A percentile compares a stretch with the other conserved stretches of the same genome.
Conservation (phyloP, 805 yeast species). For the Cyberlindnera mycetangii region DNA sequence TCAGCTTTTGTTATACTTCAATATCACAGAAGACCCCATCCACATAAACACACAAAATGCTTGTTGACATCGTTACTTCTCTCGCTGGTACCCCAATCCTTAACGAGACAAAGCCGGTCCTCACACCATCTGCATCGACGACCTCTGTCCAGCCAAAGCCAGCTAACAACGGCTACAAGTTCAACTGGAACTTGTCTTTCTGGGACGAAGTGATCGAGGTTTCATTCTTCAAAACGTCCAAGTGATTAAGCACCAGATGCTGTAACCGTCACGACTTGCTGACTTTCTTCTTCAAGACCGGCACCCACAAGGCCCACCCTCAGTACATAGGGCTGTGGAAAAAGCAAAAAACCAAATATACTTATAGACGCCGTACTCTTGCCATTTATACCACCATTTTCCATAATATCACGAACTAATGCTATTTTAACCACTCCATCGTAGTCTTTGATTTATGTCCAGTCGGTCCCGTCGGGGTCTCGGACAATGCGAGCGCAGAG, state of each 20-base stretch:
- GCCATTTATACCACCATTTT: neutral
- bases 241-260: neutral
- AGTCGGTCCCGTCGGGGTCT: too few species aligned
- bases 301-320: neutral
- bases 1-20: too few species aligned
- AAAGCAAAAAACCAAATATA: neutral
- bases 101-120: constrained; percentile 13
- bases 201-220: constrained; percentile 13
- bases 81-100: constrained; percentile 15
- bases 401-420: neutral
- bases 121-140: constrained; percentile 10
- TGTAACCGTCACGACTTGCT: neutral
- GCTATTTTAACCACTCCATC: neutral
- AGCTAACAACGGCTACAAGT: constrained; percentile 10
- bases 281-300: neutral
- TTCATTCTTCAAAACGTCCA: constrained; percentile 11
- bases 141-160: constrained; percentile 2
- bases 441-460: too few species aligned
- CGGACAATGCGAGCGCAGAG: too few species aligned
- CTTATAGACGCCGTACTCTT: constrained; percentile 1
- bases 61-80: constrained; percentile 13
- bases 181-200: constrained; percentile 17
- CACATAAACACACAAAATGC: constrained; percentile 3
- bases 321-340: neutral
- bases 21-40: neutral